Base-by-base conservation (phyloP, 163 green algal species). In the Chlorella variabilis region DNA sequence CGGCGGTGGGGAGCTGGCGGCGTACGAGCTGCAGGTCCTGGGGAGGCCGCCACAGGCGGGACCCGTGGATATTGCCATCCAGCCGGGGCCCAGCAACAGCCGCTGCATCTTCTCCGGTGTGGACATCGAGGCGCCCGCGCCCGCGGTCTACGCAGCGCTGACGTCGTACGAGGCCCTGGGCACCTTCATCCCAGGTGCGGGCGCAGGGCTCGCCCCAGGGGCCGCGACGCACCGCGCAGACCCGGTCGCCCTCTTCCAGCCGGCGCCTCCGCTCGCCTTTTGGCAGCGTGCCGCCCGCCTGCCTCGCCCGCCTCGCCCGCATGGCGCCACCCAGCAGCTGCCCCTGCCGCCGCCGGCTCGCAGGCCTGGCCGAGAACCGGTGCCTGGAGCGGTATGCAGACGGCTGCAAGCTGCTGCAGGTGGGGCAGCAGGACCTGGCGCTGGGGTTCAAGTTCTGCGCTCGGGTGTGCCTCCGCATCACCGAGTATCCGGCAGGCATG, bases 91-190 rank as follows among this genome's bases (percentile, higher is more conserved):
- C 38, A 88, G 84, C 66, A 96, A 91, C 81, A 93, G 86, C 80
- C 87, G 92, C 11, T 86, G 88, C 36, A 67, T 96, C 9, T 90
- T 87, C 78, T 92, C 91, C 8, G 76, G 77, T 0, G 82, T 95
- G 0, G 68, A 87, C 41, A 89, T 97, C 15, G 42, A 67, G 36
- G 88, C 93, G 17, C 93, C 94, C 1, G 77, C 90, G 34, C 27
- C 75, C 0, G 42, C 80, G 0, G 90, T 97, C 3, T 97, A 92
- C 90, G 82, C 49, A 1, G 86, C 88, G 0, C 83, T 97, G 6
- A 96, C 93, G 23, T 87, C 94, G 54, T 97, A 97, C 54, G 92
- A 96, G 17, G 70, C 81, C 17, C 77, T 97, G 27, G 79, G 51
- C 17, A 90, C 85, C 8, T 96, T 97, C 85, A 95, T 97, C 31